Evolutionary conservation across 208 protist genomes (phyloP).

Genomic region (Crithidia fasciculata): DNA sequence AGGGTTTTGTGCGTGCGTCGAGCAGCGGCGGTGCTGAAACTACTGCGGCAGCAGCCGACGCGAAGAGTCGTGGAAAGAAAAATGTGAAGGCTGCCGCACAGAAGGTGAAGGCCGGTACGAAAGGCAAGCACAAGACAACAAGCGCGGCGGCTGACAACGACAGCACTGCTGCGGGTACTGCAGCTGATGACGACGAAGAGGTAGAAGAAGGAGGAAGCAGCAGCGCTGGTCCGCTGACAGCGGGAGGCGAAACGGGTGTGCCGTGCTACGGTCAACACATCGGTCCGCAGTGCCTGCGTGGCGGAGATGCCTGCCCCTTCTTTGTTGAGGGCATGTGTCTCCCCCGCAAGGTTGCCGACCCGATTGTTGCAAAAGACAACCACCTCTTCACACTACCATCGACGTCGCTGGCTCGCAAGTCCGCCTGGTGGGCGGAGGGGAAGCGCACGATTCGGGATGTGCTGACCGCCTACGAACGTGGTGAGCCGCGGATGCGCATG

Average conservation of each 20-base stretch:
- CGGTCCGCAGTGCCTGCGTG: conserved; percentile 74
- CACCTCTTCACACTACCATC: conserved; percentile 90
- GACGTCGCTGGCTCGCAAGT: conserved; percentile 70
- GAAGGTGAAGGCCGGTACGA: conserved; percentile 20
- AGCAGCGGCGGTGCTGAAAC: background rate
- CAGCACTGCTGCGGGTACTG: background rate
- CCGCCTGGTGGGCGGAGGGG: conserved; percentile 79
- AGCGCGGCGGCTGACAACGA: conserved; percentile 10
- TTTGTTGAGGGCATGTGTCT: conserved; percentile 87
- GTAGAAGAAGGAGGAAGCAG: background rate
- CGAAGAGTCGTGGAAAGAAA: background rate
- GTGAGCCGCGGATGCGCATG: conserved; percentile 55
- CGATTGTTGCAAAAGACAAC: conserved; percentile 69
- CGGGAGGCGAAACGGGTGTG: background rate
- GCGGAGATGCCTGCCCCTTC: conserved; percentile 75
- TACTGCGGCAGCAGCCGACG: background rate
- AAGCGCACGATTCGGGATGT: conserved; percentile 78
- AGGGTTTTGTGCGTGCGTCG: conserved; percentile 28
- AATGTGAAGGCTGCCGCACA: conserved; percentile 12
- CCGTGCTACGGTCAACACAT: conserved; percentile 66
- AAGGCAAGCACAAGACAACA: conserved; percentile 10
- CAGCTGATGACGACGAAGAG: conserved; percentile 19
- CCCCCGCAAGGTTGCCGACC: conserved; percentile 69
- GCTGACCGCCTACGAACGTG: conserved; percentile 60
- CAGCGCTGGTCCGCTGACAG: background rate